Evolutionary conservation across 495 filamentous ascomycete species (phyloP), one percentile per base, ranked within the genome.

Genomic region (Lophium mytilinum): DNA sequence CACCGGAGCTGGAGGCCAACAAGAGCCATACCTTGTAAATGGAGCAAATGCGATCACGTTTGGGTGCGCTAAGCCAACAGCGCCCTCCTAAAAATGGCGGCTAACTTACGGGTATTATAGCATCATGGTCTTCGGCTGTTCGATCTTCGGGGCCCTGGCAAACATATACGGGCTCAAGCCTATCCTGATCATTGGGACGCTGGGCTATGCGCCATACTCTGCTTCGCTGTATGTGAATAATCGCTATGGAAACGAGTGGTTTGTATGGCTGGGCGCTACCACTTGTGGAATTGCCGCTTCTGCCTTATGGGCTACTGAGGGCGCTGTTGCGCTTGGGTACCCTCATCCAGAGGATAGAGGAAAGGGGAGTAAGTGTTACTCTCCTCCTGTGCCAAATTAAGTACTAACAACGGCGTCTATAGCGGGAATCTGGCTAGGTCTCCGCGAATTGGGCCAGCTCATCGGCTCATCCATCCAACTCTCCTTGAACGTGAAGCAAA

Each of bases 191-290:
- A 68, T 79, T 40, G 80, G 80, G 3, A 78, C 81, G 3, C 65
- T 80, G 5, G 79, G 79, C 3, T 83, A 80, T 43, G 76, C 79
- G 0, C 74, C 79, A 0, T 83, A 82, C 61, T 78, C 75, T 0
- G 80, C 79, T 4, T 74, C 76, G 0, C 63, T 83, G 18, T 83
- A 83, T 56, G 73, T 76, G 53, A 82, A 83, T 62, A 83, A 80
- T 63, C 74, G 77, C 0, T 81, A 76, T 63, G 79, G 79, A 4
- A 75, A 71, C 10, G 71, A 77, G 48, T 83, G 80, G 80, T 76
- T 83, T 50, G 72, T 82, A 0, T 61, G 81, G 14, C 71, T 83
- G 1, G 80, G 78, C 6, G 78, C 78, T 6, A 78, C 74, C 3
- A 73, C 75, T 9, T 83, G 80, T 63, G 80, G 80, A 0, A 70